These are phyloP conservation scores for Rugosomyces carneus DNA, from an alignment of 1,284 basidiomycete genomes.

Conservation along the genomic window DNA sequence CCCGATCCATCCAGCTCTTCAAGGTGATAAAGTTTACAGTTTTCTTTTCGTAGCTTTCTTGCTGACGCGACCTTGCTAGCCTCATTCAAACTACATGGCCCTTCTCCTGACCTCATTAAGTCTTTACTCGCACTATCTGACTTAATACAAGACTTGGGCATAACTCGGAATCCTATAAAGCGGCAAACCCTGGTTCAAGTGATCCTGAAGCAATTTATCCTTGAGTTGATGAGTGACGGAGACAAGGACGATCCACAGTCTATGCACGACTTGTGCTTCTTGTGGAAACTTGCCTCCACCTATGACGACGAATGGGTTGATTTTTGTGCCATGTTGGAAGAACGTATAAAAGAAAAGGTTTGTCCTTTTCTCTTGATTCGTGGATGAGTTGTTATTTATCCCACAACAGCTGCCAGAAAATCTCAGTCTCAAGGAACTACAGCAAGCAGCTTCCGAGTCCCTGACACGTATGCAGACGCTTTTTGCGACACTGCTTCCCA, in stretches of 20 bases:
- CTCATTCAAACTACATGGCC: constrained; percentile 27
- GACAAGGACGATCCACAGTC: constrained; percentile 23
- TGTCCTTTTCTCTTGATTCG: constrained; percentile 6
- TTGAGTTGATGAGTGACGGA: constrained; percentile 25
- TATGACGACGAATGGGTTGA: constrained; percentile 32
- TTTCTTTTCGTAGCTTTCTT: not conserved
- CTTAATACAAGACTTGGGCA: constrained; percentile 47
- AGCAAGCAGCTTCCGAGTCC: constrained; percentile 26
- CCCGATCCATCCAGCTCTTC: constrained; percentile 10
- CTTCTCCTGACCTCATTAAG: constrained; percentile 49
- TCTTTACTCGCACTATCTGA: constrained; percentile 50
- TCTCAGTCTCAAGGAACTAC: constrained; percentile 14
- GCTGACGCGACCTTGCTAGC: constrained; percentile 2
- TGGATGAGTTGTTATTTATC: constrained; percentile 1
- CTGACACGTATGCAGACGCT: constrained; percentile 43
- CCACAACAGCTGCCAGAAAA: constrained; percentile 13
- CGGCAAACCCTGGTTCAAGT: constrained; percentile 29
- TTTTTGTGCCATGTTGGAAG: constrained; percentile 22
- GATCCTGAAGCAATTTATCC: constrained; percentile 38
- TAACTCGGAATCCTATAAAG: constrained; percentile 31
- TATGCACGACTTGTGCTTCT: constrained; percentile 45
- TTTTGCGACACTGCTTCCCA: constrained; percentile 40
- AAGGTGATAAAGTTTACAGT: constrained; percentile 1
- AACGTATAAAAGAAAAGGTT: constrained; percentile 27
- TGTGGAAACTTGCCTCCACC: constrained; percentile 37